Evolutionary conservation across 192 early-diverging fungal species (phyloP), one percentile per base, ranked within the genome.

Genomic region (Coemansia sp.): DNA sequence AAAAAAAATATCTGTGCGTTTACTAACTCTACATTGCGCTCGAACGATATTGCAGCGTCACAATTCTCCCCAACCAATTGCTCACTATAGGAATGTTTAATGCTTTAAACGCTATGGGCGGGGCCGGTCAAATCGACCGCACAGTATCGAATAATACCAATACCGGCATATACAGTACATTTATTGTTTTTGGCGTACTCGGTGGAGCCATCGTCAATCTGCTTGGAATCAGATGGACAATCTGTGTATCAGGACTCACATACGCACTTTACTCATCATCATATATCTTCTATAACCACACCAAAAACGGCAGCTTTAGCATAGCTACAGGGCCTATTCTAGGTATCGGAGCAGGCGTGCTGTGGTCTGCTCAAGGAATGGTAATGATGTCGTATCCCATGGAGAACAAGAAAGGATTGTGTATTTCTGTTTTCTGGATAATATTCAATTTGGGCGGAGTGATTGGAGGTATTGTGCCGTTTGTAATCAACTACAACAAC

Each of bases 361-460:
- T 90, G 28, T 86, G 86, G 82, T 87, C 90, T 11, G 88, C 89
- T 15, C 88, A 90, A 64, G 86, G 91, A 43, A 86, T 88, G 71
- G 89, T 93, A 56, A 90, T 91, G 88, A 85, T 92, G 85, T 87
- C 93, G 41, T 93, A 94, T 74, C 91, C 93, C 12, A 70, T 69
- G 43, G 91, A 93, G 73, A 53, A 82, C 53, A 81, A 88, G 48
- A 92, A 93, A 81, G 91, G 93, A 20, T 86, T 85, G 53, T 91
- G 79, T 79, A 91, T 94, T 61, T 87, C 87, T 39, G 85, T 89
- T 45, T 94, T 94, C 85, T 94, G 93, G 93, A 85, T 88, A 55
- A 88, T 93, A 36, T 94, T 92, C 84, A 90, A 90, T 75, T 72
- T 87, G 60, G 92, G 92, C 65, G 91, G 87, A 43, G 87, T 90